These are phyloP conservation scores for Annulohypoxylon moriforme DNA, from an alignment of 495 filamentous ascomycete genomes.

Conservation along the genomic window DNA sequence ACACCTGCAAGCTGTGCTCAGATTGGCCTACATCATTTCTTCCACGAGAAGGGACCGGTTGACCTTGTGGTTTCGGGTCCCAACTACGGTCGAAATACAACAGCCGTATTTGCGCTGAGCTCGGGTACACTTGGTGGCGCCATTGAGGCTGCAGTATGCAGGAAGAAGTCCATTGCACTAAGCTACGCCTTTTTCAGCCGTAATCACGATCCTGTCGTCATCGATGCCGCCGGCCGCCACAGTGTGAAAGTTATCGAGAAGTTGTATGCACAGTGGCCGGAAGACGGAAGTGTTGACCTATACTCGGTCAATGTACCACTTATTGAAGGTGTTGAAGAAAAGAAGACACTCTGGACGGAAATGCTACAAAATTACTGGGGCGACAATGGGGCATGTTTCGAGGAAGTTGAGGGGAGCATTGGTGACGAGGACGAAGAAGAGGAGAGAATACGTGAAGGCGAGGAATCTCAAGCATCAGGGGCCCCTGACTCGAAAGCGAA, in stretches of 20 bases:
- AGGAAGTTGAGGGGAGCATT: constrained; percentile 73
- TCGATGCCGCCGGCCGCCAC: constrained; percentile 76
- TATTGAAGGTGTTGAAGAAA: constrained; percentile 70
- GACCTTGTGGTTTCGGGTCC: constrained; percentile 92
- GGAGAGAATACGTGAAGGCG: constrained; percentile 70
- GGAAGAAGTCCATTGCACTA: constrained; percentile 79
- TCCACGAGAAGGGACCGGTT: constrained; percentile 77
- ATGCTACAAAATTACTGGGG: constrained; percentile 92
- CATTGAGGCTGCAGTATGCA: constrained; percentile 90
- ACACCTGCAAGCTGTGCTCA: constrained; percentile 90
- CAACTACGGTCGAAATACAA: constrained; percentile 95
- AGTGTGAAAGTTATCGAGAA: constrained; percentile 81
- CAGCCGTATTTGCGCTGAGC: constrained; percentile 88
- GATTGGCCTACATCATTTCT: constrained; percentile 89
- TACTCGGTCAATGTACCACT: constrained; percentile 92
- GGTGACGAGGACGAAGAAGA: constrained; percentile 72
- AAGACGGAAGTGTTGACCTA: constrained; percentile 72
- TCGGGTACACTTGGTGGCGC: constrained; percentile 92
- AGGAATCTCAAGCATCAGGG: constrained; percentile 50
- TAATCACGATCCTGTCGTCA: constrained; percentile 79
- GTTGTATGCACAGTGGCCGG: constrained; percentile 77
- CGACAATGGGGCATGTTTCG: constrained; percentile 79
- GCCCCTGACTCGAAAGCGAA: constrained; percentile 17
- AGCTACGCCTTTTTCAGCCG: constrained; percentile 83
- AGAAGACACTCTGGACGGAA: constrained; percentile 78